Conservation (phyloP, 257 asterid species). For the Primulina eburnea region DNA sequence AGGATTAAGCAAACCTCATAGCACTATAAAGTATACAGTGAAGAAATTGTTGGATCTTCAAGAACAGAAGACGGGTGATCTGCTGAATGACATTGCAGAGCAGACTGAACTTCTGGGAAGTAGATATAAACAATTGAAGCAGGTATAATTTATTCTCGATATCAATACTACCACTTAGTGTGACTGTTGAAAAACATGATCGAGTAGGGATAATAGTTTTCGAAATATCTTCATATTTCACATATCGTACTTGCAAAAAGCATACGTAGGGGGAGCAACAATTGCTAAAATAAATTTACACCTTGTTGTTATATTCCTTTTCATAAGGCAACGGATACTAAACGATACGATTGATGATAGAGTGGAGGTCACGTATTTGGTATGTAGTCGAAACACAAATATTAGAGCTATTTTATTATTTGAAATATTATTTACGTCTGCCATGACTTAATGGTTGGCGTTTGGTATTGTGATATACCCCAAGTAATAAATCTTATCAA, state of each 20-base stretch:
- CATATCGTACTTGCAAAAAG: no score
- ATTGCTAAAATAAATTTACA: no score
- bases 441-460: no score
- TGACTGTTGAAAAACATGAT: no score
- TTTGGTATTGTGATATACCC: no score
- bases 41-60: conserved; percentile 74
- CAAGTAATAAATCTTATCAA: no score
- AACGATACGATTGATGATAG: not conserved
- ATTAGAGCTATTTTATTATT: no score
- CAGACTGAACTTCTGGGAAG: conserved; percentile 57
- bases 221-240: no score
- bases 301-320: not conserved
- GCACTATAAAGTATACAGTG: conserved; percentile 50
- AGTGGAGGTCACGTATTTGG: not conserved
- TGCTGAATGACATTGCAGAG: conserved; percentile 51
- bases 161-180: not conserved
- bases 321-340: not conserved
- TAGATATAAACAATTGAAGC: conserved; percentile 70
- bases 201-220: no score
- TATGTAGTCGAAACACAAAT: no score
- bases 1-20: conserved; percentile 86
- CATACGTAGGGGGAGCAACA: no score
- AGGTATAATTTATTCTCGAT: conserved; percentile 41
- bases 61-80: conserved; percentile 52
- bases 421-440: no score